These are phyloP conservation scores for Blastobotrys attinorum DNA, from an alignment of 805 yeast species.

Conservation along the genomic window DNA sequence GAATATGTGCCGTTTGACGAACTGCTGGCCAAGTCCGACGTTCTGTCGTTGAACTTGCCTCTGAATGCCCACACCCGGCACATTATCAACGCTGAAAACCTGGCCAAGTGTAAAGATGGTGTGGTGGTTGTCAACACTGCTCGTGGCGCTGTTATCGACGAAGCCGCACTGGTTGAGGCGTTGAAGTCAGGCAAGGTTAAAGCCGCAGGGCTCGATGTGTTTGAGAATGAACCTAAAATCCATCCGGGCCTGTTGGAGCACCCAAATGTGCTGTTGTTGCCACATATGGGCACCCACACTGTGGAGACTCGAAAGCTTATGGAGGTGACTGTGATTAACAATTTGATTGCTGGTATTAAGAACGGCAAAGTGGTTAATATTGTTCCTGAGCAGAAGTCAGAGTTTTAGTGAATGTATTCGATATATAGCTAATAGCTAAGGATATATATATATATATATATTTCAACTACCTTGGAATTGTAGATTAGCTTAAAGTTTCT, in stretches of 20 bases:
- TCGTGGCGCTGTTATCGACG: slow-evolving; percentile 54
- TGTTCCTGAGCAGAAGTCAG: slow-evolving; percentile 60
- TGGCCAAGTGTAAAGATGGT: slow-evolving; percentile 46
- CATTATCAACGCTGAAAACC: slow-evolving; percentile 36
- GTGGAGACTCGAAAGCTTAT: slow-evolving; percentile 47
- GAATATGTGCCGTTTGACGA: slow-evolving; percentile 42
- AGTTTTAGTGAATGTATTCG: slow-evolving; percentile 6
- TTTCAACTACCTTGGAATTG: too few relatives aligned
- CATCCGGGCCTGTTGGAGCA: slow-evolving; percentile 38
- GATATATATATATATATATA: too few relatives aligned
- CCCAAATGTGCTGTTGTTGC: slow-evolving; percentile 44
- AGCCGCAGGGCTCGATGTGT: slow-evolving; percentile 53
- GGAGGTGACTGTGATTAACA: slow-evolving; percentile 73
- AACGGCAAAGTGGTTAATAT: slow-evolving; percentile 64
- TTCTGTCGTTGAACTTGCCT: slow-evolving; percentile 44
- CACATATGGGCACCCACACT: slow-evolving; percentile 45
- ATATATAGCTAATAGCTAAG: too few relatives aligned
- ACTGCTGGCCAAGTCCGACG: slow-evolving; percentile 40
- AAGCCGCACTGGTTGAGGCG: slow-evolving; percentile 39
- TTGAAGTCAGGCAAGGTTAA: slow-evolving; percentile 44
- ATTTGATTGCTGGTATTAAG: slow-evolving; percentile 48
- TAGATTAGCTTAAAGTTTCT: too few relatives aligned
- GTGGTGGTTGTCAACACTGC: slow-evolving; percentile 51
- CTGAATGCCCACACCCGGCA: slow-evolving; percentile 46
- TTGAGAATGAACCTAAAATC: slow-evolving; percentile 49